phyloP scores from a whole-genome alignment of 495 filamentous ascomycete genomes.

The Oidiodendron maius region DNA sequence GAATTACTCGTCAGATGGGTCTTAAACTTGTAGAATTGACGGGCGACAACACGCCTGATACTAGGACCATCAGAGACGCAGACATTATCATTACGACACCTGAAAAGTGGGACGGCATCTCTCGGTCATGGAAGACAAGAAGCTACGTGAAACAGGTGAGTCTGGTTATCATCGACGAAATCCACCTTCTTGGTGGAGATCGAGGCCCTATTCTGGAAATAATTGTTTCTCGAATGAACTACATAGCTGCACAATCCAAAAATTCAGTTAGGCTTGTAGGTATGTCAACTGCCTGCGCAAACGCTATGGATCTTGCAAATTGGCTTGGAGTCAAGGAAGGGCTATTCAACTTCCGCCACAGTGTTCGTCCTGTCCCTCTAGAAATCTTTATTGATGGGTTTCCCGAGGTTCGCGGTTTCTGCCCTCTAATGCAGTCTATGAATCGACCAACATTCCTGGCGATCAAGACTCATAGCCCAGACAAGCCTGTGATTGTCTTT shows the following conservation, averaged over 20 bases:
- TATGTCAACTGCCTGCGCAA: slow-evolving; percentile 98
- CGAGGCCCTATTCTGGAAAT: slow-evolving; percentile 97
- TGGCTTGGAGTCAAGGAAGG: slow-evolving; percentile 98
- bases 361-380: slow-evolving; percentile 91
- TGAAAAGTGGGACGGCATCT: slow-evolving; percentile 99
- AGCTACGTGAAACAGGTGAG: slow-evolving; percentile 93
- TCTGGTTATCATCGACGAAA: slow-evolving; percentile 97
- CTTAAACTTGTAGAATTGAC: slow-evolving; percentile 93
- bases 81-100: slow-evolving; percentile 98
- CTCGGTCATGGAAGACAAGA: slow-evolving; percentile 94
- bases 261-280: slow-evolving; percentile 84
- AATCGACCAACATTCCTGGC: slow-evolving; percentile 95
- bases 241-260: slow-evolving; percentile 91
- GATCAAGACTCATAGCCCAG: slow-evolving; percentile 90
- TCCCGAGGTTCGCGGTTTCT: slow-evolving; percentile 90
- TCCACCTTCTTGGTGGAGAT: slow-evolving; percentile 92
- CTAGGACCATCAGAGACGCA: slow-evolving; percentile 85
- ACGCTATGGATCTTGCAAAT: slow-evolving; percentile 87
- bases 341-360: slow-evolving; percentile 95
- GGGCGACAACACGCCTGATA: slow-evolving; percentile 97
- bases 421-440: slow-evolving; percentile 98
- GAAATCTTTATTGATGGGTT: slow-evolving; percentile 98
- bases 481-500: slow-evolving; percentile 97
- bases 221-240: slow-evolving; percentile 99
- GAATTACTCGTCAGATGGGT: slow-evolving; percentile 79